Percentiles rank a stretch among this genome's conserved stretches.
Conservation (phyloP, 1,139 yeast species). For the Zygotorulaspora mrakii region DNA sequence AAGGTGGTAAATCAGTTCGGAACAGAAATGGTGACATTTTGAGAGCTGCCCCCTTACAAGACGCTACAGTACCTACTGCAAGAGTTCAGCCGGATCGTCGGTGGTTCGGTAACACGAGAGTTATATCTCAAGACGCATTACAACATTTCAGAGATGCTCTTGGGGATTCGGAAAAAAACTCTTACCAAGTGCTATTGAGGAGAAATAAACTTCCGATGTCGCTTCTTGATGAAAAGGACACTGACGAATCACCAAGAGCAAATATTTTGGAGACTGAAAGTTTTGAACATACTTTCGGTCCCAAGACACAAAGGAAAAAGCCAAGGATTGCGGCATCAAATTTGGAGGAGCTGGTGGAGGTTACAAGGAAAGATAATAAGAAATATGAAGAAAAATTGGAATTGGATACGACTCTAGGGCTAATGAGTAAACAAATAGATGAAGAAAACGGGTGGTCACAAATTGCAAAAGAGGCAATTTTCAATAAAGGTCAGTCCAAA, state of each 20-base stretch:
- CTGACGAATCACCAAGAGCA: conserved; percentile 67
- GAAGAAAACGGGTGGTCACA: conserved; percentile 78
- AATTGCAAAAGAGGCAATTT: conserved; percentile 92
- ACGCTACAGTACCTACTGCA: conserved; percentile 83
- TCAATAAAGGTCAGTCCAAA: conserved; percentile 95
- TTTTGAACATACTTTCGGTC: conserved; percentile 81
- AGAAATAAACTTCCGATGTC: conserved; percentile 97
- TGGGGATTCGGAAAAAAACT: conserved; percentile 80
- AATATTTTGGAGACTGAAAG: conserved; percentile 87
- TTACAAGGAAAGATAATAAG: conserved; percentile 56
- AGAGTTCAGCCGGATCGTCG: conserved; percentile 93
- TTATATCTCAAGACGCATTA: conserved; percentile 93
- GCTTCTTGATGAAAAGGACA: conserved; percentile 77
- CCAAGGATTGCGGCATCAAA: conserved; percentile 75
- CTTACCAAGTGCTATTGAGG: conserved; percentile 81
- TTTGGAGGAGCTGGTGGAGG: conserved; percentile 73
- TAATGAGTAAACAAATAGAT: conserved; percentile 66
- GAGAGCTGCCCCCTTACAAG: conserved; percentile 84
- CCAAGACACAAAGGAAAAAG: conserved; percentile 89
- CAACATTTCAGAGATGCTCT: conserved; percentile 91
- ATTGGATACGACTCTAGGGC: conserved; percentile 67
- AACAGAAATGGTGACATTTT: conserved; percentile 85
- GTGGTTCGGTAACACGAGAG: conserved; percentile 98
- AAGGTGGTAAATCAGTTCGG: conserved; percentile 80
- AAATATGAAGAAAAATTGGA: conserved; percentile 69